phyloP scores from a whole-genome alignment of 768 basidiomycete species.

The Lactarius deliciosus region DNA sequence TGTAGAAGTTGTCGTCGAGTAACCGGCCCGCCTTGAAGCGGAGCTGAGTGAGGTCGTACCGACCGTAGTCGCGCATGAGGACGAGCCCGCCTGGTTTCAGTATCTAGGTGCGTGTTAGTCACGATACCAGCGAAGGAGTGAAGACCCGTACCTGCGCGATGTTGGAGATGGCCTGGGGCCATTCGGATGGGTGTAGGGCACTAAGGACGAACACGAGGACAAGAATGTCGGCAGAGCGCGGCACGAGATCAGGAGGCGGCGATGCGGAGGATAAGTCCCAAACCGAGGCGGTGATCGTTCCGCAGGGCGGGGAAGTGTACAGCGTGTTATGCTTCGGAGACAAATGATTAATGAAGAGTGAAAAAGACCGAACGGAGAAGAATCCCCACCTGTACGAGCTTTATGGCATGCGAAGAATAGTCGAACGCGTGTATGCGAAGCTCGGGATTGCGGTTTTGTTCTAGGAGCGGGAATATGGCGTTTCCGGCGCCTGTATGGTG shows the following conservation, averaged over 20 bases:
- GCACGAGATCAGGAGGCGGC: slow-evolving; percentile 62
- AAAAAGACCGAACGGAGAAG: background rate
- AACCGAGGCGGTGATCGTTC: slow-evolving; percentile 73
- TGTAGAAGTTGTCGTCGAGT: slow-evolving; percentile 92
- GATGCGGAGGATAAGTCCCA: slow-evolving; percentile 83
- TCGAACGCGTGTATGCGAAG: slow-evolving; percentile 82
- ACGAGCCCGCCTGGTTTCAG: slow-evolving; percentile 87
- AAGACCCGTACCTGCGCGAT: slow-evolving; percentile 58
- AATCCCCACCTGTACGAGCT: slow-evolving; percentile 75
- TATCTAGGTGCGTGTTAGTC: slow-evolving; percentile 48
- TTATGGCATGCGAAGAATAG: slow-evolving; percentile 85
- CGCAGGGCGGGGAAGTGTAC: slow-evolving; percentile 64
- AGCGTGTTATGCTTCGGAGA: slow-evolving; percentile 61
- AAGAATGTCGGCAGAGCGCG: slow-evolving; percentile 78
- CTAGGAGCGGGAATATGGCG: slow-evolving; percentile 84
- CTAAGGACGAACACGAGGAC: slow-evolving; percentile 94
- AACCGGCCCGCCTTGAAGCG: slow-evolving; percentile 87
- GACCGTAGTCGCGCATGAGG: slow-evolving; percentile 90
- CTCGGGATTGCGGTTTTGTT: slow-evolving; percentile 77
- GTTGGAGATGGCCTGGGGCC: slow-evolving; percentile 79
- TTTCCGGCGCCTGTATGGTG: slow-evolving; percentile 84
- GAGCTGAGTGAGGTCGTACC: slow-evolving; percentile 92
- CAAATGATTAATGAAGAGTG: background rate
- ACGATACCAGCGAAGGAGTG: slow-evolving; percentile 8
- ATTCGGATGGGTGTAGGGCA: slow-evolving; percentile 91